Percentiles rank a stretch among this genome's conserved stretches.
Conservation (phyloP, 2,329 filamentous ascomycete genomes). For the Colletotrichum chrysophilum region DNA sequence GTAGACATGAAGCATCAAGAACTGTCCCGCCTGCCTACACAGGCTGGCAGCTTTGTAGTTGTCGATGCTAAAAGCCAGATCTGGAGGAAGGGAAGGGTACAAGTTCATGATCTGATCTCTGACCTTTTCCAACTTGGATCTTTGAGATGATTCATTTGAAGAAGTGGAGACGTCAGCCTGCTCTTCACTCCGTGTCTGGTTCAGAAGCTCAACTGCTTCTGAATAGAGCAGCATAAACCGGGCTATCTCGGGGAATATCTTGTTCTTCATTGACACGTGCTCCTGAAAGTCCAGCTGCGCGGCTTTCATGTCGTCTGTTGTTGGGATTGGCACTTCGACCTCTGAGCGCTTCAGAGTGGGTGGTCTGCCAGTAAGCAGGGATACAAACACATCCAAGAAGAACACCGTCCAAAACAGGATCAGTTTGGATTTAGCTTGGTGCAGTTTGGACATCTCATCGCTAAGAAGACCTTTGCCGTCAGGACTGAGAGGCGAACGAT, state of each 20-base stretch:
- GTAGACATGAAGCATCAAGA: background rate
- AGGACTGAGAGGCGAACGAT: background rate
- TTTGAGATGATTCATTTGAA: background rate
- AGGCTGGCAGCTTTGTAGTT: background rate
- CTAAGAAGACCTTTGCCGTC: background rate
- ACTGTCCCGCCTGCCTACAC: background rate
- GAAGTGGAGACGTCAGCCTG: rapidly evolving
- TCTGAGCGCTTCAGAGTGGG: background rate
- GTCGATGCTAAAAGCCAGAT: background rate
- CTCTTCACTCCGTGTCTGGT: background rate
- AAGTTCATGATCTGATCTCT: background rate
- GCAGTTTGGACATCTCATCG: background rate
- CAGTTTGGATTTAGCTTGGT: background rate
- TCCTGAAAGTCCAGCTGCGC: background rate
- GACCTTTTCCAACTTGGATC: background rate
- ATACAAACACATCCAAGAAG: background rate
- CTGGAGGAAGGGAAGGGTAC: background rate
- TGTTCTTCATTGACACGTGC: background rate
- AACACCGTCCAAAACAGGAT: background rate
- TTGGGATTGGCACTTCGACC: background rate
- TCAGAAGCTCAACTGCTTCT: background rate
- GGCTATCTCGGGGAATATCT: background rate
- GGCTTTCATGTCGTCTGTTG: background rate
- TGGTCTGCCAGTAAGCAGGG: background rate
- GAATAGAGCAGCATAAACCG: background rate